Conservation (phyloP, 148 eudicot genomes). For the Mesembryanthemum crystallinum region DNA sequence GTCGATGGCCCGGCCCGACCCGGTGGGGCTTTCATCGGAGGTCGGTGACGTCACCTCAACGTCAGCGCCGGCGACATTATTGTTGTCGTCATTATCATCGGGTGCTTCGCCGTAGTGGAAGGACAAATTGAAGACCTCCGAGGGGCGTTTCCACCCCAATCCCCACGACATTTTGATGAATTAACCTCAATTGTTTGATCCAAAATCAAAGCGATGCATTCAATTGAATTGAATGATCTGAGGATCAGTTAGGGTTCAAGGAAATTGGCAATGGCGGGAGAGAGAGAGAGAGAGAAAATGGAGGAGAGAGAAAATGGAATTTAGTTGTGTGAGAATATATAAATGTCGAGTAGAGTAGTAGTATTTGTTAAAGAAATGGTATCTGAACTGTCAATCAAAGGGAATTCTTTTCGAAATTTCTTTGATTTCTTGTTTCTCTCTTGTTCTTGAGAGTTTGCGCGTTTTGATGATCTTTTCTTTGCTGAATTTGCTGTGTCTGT, state of each 20-base stretch:
- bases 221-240: not conserved
- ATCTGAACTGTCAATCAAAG: too few relatives aligned
- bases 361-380: too few relatives aligned
- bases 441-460: not conserved
- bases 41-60: slow-evolving; percentile 20
- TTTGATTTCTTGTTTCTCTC: too few relatives aligned
- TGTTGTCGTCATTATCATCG: slow-evolving; percentile 23
- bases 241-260: slow-evolving; percentile 15
- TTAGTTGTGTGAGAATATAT: too few relatives aligned
- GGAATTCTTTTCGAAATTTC: too few relatives aligned
- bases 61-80: not conserved
- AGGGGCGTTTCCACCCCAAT: slow-evolving; percentile 84
- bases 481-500: too few relatives aligned
- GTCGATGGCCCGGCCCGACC: not conserved
- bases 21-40: not conserved
- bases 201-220: not conserved
- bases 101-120: slow-evolving; percentile 54
- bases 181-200: not conserved
- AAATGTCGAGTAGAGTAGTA: too few relatives aligned
- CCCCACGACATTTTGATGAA: slow-evolving; percentile 83
- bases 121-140: slow-evolving; percentile 68
- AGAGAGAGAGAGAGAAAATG: not conserved
- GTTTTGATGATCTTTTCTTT: too few relatives aligned
- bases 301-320: too few relatives aligned
- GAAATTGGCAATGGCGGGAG: slow-evolving; percentile 8